Conservation (phyloP, 176 grass and related monocot genomes). For the Echinochloa phyllopogon region DNA sequence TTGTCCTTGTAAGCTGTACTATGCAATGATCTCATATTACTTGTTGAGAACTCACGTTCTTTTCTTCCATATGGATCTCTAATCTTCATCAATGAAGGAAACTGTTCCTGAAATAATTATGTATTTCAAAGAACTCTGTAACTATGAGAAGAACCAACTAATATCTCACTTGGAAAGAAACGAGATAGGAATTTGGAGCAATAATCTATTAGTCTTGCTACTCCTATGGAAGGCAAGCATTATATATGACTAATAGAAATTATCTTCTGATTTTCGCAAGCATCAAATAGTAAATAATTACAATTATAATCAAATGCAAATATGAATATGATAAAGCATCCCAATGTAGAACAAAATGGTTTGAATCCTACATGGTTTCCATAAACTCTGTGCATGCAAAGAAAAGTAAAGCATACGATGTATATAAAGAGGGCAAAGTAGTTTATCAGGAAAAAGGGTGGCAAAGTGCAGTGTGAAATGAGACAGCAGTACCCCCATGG, state of each 20-base stretch:
- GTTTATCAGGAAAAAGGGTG: background rate
- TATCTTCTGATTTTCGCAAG: too few relatives aligned
- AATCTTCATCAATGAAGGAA: constrained; percentile 73
- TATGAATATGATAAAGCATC: background rate
- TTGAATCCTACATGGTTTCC: constrained; percentile 1
- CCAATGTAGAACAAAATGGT: background rate
- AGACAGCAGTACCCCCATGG: background rate
- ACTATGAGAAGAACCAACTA: constrained; percentile 36
- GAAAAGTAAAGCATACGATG: too few relatives aligned
- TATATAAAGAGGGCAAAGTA: too few relatives aligned
- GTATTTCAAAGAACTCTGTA: constrained; percentile 27
- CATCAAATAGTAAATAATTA: constrained; percentile 4
- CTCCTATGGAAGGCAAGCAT: too few relatives aligned
- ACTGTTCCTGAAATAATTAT: constrained; percentile 57
- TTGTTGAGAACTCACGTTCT: constrained; percentile 68
- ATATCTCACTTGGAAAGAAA: constrained; percentile 7
- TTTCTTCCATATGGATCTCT: constrained; percentile 73
- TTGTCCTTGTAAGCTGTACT: too few relatives aligned
- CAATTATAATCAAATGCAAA: background rate
- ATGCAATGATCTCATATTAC: constrained; percentile 36
- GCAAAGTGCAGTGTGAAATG: background rate
- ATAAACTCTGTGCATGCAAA: background rate
- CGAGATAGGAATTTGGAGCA: constrained; percentile 18
- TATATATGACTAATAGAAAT: too few relatives aligned
- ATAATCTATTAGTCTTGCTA: too few relatives aligned